Base-by-base conservation (phyloP, 177 flowering plant species). In the Vitis hybrid region DNA sequence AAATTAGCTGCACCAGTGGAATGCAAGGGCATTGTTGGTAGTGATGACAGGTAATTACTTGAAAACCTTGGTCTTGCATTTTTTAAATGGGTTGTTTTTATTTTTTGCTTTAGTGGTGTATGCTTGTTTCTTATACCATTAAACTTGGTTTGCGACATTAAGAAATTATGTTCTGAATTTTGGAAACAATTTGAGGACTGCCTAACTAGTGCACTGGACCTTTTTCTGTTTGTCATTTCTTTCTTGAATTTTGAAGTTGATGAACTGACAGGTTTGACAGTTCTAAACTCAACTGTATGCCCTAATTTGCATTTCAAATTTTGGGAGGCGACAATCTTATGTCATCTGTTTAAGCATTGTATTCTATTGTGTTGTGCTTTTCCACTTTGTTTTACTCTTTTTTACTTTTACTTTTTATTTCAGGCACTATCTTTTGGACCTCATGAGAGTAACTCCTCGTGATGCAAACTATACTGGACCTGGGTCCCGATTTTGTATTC, bases 21-120 rank as follows among this genome's bases (percentile, higher is more conserved):
- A 81, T 94, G 97, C 90, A 96, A 94, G 88, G 98, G 99, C 63
- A 96, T 96, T 77, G 91, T 96, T 72, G 99, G 99, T 13, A 90
- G 97, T 84, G 99, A 96, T 85, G 98, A 93, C 84, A 88, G 98
- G 99, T 91, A 52, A 83, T 6, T 54, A 64, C 35, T 54, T 12
- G 53, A 8, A 65, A 65, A 4, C 12, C 20, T 20, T 58, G 21
- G 59, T 11, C 41, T 67, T 3, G 35, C 12, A 30, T 41, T 15
- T 54, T 24, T 13, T 9, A 18, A n/a, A 7, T 2, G 1, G 13
- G 10, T 30, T 51, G 62, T 21, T 48, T 30, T 49, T 50, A 35
- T 18, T 13, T 13, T 51, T 55, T 27, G 1, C 10, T 68, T 12
- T 6, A 9, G 12, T 58, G 18, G 32, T n/a, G 9, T 41, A 21